A percentile compares a stretch with the other conserved stretches of the same genome.
phyloP scores from a whole-genome alignment of 176 grass and related monocot genomes.

The Poa pratensis region DNA sequence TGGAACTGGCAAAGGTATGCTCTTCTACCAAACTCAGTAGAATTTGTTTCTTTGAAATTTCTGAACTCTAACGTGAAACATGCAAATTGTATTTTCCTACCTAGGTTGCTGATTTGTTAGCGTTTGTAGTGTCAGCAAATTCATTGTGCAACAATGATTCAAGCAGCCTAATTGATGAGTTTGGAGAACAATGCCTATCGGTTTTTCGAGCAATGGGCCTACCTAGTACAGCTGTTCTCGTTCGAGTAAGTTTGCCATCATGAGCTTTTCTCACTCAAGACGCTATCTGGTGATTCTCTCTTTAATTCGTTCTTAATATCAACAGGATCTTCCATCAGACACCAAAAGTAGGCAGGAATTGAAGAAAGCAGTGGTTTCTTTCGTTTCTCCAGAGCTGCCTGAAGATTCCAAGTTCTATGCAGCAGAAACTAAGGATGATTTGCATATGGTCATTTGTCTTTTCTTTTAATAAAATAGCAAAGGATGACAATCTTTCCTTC shows the following conservation, averaged over 20 bases:
- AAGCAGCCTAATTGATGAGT: slow-evolving; percentile 61
- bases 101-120: slow-evolving; percentile 94
- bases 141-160: slow-evolving; percentile 67
- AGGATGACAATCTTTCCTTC: neutral
- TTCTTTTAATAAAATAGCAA: slow-evolving; percentile 23
- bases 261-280: slow-evolving; percentile 19
- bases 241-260: slow-evolving; percentile 62
- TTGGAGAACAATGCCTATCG: slow-evolving; percentile 87
- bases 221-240: slow-evolving; percentile 90
- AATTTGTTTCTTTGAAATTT: slow-evolving; percentile 26
- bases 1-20: slow-evolving; percentile 92
- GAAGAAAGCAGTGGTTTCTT: slow-evolving; percentile 76
- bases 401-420: slow-evolving; percentile 93
- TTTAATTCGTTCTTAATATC: slow-evolving; percentile 27
- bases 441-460: slow-evolving; percentile 69
- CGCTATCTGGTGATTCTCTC: neutral
- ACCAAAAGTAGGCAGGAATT: slow-evolving; percentile 89
- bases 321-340: slow-evolving; percentile 87
- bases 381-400: slow-evolving; percentile 84
- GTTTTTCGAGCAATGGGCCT: slow-evolving; percentile 80
- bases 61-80: slow-evolving; percentile 46
- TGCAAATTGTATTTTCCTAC: slow-evolving; percentile 41
- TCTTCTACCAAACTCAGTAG: slow-evolving; percentile 32
- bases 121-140: slow-evolving; percentile 81
- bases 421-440: slow-evolving; percentile 89